Evolutionary conservation across 345 rosid genomes (phyloP), one percentile per base, ranked within the genome.

Genomic region (Arabis alpina): DNA sequence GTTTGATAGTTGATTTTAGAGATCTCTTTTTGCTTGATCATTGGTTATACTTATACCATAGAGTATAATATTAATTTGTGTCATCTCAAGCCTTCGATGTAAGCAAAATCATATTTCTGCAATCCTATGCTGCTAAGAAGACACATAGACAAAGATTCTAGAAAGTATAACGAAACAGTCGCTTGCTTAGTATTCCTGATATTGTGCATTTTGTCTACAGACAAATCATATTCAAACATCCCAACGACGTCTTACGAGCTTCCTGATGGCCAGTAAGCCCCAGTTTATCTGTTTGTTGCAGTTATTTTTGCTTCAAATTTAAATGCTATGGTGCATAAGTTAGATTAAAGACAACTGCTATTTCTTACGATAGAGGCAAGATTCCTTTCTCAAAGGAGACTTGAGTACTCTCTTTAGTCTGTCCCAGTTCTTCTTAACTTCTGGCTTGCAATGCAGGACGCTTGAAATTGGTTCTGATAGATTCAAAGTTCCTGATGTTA

Each of bases 401-500:
- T 39, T 65, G 12, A 30, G 15, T 14, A 40, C 40, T 41, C 16
- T 53, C 28, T 47, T 52, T 40, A 40, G 8, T 14, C 27, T 27
- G 15, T 40, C 41, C 32, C 56, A 52, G 12, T 28, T 51, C 28
- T 11, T 27, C 15, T 14, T 3, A 53, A 37, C 63, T 53, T 52
- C 66, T 66, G 64, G 49, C 59, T 24, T 25, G 39, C 39, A 39
- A 65, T 51, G 37, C 83, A 93, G 98, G 81, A 87, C 88, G 56
- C 89, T 93, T 53, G 98, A 93, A 77, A 90, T 93, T 79, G 98
- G 98, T 58, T 76, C 98, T 65, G 93, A 88, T 77, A 87, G 96
- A 83, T 93, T 93, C 78, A 90, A 93, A 85, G 81, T 77, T 63
- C 97, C 98, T 58, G 97, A 93, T 86, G 66, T 93, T 76, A 77